These are phyloP conservation scores for Candolleomyces eurysporus DNA, from an alignment of 768 basidiomycete species.

Conservation along the genomic window DNA sequence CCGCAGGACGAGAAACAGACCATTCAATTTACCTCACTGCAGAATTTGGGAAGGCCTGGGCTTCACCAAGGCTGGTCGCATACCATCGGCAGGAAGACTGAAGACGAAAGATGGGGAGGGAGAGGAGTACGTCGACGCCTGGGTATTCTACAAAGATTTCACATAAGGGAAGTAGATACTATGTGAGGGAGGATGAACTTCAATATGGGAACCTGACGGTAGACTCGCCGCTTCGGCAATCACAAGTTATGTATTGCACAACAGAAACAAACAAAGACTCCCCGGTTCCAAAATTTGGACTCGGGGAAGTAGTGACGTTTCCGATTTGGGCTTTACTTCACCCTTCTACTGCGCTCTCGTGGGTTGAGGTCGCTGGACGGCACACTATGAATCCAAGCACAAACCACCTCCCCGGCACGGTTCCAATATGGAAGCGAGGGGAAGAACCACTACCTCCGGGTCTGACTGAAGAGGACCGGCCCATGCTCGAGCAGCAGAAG, in stretches of 20 bases:
- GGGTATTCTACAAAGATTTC: constrained; percentile 66
- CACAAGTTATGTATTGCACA: background rate
- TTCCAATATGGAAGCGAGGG: constrained; percentile 81
- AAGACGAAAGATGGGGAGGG: constrained; percentile 61
- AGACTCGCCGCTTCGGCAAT: no score
- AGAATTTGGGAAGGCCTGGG: constrained; percentile 83
- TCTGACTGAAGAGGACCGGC: constrained; percentile 75
- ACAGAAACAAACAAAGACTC: background rate
- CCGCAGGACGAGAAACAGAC: background rate
- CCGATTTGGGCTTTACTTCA: background rate
- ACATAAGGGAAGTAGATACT: background rate
- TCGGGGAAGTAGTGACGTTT: background rate
- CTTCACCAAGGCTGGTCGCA: constrained; percentile 76
- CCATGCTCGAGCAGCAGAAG: constrained; percentile 61
- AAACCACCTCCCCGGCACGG: constrained; percentile 43
- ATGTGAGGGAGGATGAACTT: background rate
- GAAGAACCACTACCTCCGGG: constrained; percentile 88
- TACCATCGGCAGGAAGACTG: constrained; percentile 75
- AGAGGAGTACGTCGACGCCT: constrained; percentile 89
- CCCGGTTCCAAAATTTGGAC: no score
- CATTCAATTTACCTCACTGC: background rate
- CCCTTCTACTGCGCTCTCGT: background rate
- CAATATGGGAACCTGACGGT: no score
- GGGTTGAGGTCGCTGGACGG: background rate
- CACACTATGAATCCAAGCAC: constrained; percentile 26